Conservation (phyloP, 148 eudicot genomes). For the Limonium bicolor region DNA sequence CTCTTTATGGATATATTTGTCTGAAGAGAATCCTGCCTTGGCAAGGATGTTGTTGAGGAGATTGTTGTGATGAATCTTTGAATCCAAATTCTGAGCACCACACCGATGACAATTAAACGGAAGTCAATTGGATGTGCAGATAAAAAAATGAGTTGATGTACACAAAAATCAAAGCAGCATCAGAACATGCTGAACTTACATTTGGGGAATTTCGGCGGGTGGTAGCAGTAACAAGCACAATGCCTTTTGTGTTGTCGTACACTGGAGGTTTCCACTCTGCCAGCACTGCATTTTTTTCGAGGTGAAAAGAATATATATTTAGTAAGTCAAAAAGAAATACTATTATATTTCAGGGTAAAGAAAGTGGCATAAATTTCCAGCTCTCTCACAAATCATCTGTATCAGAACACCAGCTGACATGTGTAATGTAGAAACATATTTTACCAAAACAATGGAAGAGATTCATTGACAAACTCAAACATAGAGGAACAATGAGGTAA, state of each 20-base stretch:
- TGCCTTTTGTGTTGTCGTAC: constrained; percentile 81
- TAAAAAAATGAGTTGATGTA: no score
- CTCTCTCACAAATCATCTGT: no score
- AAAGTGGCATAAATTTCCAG: no score
- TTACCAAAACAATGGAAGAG: no score
- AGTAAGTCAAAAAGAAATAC: no score
- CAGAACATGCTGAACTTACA: constrained; percentile 28
- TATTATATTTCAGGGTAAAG: no score
- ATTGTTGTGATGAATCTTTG: constrained; percentile 84
- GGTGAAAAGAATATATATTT: background rate
- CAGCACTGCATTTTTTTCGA: constrained; percentile 39
- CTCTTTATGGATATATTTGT: background rate
- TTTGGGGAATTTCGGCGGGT: constrained; percentile 96
- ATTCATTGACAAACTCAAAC: background rate
- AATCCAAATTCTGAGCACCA: constrained; percentile 67
- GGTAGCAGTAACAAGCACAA: constrained; percentile 76
- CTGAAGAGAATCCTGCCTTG: constrained; percentile 32
- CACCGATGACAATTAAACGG: no score
- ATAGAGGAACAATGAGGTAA: background rate
- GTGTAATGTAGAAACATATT: no score
- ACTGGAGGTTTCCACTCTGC: constrained; percentile 98
- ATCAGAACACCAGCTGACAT: no score
- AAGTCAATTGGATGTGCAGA: no score
- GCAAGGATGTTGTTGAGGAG: constrained; percentile 83
- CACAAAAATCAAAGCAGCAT: background rate